These are phyloP conservation scores for Claviceps cyperi DNA, from an alignment of 2,329 filamentous ascomycete genomes.

Conservation along the genomic window DNA sequence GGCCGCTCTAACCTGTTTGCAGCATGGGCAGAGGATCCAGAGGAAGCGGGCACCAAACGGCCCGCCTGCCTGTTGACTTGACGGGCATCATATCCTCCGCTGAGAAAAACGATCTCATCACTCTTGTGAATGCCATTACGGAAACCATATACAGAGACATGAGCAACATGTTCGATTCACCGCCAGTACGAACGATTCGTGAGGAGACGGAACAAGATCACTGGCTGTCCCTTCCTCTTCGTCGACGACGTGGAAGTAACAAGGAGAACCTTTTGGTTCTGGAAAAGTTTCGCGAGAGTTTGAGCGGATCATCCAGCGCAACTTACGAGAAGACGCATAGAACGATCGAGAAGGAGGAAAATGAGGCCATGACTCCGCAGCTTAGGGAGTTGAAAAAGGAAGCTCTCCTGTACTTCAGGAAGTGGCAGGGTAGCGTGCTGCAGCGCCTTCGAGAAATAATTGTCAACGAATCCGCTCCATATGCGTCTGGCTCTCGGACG, in stretches of 20 bases:
- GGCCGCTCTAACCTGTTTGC: neutral
- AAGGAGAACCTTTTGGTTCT: conserved; percentile 11
- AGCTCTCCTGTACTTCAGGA: conserved; percentile 56
- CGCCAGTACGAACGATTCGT: conserved; percentile 19
- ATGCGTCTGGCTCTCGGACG: conserved; percentile 16
- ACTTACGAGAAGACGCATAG: conserved; percentile 14
- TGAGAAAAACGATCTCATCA: conserved; percentile 38
- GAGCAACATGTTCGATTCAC: conserved; percentile 35
- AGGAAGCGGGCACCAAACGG: conserved; percentile 17
- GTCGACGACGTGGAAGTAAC: conserved; percentile 9
- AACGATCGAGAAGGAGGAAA: conserved; percentile 18
- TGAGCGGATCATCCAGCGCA: conserved; percentile 6
- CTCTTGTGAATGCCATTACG: conserved; percentile 35
- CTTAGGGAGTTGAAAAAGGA: conserved; percentile 55
- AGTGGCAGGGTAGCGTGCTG: conserved; percentile 63
- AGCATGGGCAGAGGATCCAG: conserved; percentile 27
- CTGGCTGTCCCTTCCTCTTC: conserved; percentile 22
- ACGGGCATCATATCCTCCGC: conserved; percentile 31
- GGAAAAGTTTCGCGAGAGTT: conserved; percentile 4
- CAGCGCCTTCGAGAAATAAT: conserved; percentile 56
- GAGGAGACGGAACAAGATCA: conserved; percentile 18
- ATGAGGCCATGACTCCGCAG: conserved; percentile 25
- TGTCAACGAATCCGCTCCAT: conserved; percentile 26
- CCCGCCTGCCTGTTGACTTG: conserved; percentile 35
- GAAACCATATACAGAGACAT: conserved; percentile 41